Conservation (phyloP, 139 green algal genomes). For the Chlamydomonas asymmetrica region DNA sequence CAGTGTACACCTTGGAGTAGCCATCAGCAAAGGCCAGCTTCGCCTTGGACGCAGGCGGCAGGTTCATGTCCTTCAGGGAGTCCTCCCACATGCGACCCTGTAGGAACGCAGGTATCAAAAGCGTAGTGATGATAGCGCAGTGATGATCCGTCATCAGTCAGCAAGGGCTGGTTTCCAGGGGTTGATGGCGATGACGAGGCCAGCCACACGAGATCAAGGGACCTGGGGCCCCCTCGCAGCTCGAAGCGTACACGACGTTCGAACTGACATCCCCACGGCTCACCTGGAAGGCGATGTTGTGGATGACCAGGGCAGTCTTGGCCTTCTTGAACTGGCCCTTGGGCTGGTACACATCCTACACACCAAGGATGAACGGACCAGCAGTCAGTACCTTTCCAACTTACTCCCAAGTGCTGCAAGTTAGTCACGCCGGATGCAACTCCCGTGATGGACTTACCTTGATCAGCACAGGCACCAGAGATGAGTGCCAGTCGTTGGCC, state of each 20-base stretch:
- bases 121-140: too few species aligned
- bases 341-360: slow-evolving; percentile 78
- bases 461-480: slow-evolving; percentile 87
- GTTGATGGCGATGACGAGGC: too few species aligned
- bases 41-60: slow-evolving; percentile 60
- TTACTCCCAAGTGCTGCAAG: too few species aligned
- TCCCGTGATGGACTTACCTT: slow-evolving; percentile 56
- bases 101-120: too few species aligned
- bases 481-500: slow-evolving; percentile 92
- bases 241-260: too few species aligned
- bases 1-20: slow-evolving; percentile 71
- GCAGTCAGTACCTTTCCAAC: too few species aligned
- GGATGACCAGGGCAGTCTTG: slow-evolving; percentile 85
- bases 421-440: neutral
- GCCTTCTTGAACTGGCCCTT: slow-evolving; percentile 77
- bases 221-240: too few species aligned
- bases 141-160: too few species aligned
- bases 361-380: neutral
- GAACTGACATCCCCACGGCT: too few species aligned
- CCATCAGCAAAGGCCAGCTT: slow-evolving; percentile 90
- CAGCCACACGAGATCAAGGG: too few species aligned
- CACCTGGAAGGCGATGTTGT: slow-evolving; percentile 97
- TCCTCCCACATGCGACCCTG: slow-evolving; percentile 90
- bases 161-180: too few species aligned
- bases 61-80: slow-evolving; percentile 69